phyloP scores from a whole-genome alignment of 2,329 filamentous ascomycete species.

The Rhynchosporium graminicola region DNA sequence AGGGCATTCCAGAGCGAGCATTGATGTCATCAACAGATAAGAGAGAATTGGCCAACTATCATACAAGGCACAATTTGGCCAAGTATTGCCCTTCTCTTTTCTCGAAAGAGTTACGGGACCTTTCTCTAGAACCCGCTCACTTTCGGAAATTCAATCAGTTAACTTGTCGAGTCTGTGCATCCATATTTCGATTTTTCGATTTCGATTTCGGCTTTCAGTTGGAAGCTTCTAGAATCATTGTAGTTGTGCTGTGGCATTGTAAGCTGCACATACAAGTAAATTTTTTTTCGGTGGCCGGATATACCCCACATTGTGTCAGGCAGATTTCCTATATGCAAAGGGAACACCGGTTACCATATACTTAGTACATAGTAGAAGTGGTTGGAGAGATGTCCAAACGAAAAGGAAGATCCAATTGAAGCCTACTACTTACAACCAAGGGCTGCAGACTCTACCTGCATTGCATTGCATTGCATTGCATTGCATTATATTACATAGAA shows the following conservation, averaged over 20 bases:
- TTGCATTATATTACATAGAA: not conserved
- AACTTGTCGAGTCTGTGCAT: too few species aligned
- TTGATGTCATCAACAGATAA: conserved; percentile 4
- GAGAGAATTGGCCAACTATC: too few species aligned
- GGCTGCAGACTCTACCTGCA: not conserved
- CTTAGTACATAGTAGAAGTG: not conserved
- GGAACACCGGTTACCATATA: not conserved
- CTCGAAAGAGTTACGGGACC: too few species aligned
- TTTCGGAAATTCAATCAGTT: too few species aligned
- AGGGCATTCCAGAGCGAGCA: not conserved
- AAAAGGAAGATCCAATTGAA: conserved; percentile 9
- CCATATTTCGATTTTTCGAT: not conserved
- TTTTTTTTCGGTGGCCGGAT: conserved; percentile 6
- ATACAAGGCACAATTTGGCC: too few species aligned
- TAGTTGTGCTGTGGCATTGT: conserved; percentile 7
- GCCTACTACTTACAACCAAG: conserved; percentile 1
- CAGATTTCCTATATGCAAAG: not conserved
- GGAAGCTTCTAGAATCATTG: conserved; percentile 21
- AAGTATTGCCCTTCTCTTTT: too few species aligned
- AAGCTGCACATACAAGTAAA: not conserved
- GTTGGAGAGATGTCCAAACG: conserved; percentile 10
- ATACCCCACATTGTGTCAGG: conserved; percentile 1
- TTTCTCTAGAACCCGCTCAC: too few species aligned
- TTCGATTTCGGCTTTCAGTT: not conserved
- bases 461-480: not conserved